These are phyloP conservation scores for Mycocentrospora acerina DNA, from an alignment of 2,329 filamentous ascomycete species.

Conservation along the genomic window DNA sequence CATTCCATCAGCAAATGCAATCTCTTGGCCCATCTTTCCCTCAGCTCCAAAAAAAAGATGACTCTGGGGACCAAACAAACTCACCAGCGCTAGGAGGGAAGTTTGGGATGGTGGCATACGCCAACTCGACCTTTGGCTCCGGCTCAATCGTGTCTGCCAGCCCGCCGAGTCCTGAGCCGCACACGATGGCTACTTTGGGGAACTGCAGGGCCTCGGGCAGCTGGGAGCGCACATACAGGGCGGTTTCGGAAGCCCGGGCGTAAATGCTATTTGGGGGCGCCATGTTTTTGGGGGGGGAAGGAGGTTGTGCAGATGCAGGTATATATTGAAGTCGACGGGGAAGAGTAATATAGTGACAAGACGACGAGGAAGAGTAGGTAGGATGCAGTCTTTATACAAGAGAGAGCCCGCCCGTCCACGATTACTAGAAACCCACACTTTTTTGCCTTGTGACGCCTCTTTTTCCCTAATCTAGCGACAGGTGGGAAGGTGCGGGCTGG, in stretches of 20 bases:
- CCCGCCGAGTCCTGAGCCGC: slow-evolving; percentile 64
- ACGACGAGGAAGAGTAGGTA: too few species aligned
- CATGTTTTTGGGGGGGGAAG: too few species aligned
- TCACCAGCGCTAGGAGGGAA: slow-evolving; percentile 63
- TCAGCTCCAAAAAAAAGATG: too few species aligned
- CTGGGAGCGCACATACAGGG: slow-evolving; percentile 50
- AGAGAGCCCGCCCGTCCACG: too few species aligned
- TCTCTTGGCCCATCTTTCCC: too few species aligned
- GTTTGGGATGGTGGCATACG: slow-evolving; percentile 61
- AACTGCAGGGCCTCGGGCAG: slow-evolving; percentile 54
- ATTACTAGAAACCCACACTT: too few species aligned
- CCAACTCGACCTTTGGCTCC: slow-evolving; percentile 54
- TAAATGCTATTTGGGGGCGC: too few species aligned
- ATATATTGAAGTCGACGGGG: too few species aligned
- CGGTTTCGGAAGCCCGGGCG: slow-evolving; percentile 52
- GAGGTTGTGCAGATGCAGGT: too few species aligned
- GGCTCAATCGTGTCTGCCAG: slow-evolving; percentile 58
- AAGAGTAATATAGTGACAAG: too few species aligned
- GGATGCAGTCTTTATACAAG: too few species aligned
- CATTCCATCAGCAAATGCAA: slow-evolving; percentile 6
- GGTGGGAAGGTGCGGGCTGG: slow-evolving; percentile 29
- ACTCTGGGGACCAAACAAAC: slow-evolving; percentile 13
- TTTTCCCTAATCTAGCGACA: slow-evolving; percentile 18
- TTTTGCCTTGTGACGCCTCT: neutral
- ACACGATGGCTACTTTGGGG: slow-evolving; percentile 64